Conservation (phyloP, 768 basidiomycete species). For the Amanita rubescens region DNA sequence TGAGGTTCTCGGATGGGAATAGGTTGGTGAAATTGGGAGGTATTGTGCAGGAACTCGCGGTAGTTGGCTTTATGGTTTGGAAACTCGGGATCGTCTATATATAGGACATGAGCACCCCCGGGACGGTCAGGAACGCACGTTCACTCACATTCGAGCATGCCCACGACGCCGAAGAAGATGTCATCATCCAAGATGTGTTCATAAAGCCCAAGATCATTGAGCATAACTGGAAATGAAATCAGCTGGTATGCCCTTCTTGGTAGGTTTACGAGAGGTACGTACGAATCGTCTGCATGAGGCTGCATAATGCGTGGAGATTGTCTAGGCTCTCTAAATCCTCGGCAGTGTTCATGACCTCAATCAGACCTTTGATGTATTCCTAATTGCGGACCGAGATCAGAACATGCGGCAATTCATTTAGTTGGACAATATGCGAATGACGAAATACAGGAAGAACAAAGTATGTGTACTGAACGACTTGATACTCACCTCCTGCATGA, state of each 20-base stretch:
- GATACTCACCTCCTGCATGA: conserved; percentile 67
- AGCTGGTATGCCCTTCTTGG: not conserved
- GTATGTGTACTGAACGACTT: not conserved
- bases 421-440: conserved; percentile 13
- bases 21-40: conserved; percentile 84
- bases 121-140: conserved; percentile 7
- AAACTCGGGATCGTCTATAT: conserved; percentile 91
- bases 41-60: conserved; percentile 82
- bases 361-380: conserved; percentile 85
- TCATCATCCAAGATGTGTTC: conserved; percentile 94
- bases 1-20: conserved; percentile 69
- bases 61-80: conserved; percentile 96
- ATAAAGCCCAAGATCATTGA: conserved; percentile 92
- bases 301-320: conserved; percentile 86
- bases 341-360: conserved; percentile 78
- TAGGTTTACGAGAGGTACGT: conserved; percentile 16
- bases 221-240: conserved; percentile 53
- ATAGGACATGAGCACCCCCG: conserved; percentile 7
- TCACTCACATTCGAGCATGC: conserved; percentile 93
- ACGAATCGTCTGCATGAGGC: conserved; percentile 93
- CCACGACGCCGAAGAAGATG: conserved; percentile 85
- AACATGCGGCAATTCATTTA: conserved; percentile 10
- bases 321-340: conserved; percentile 91
- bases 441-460: conserved; percentile 3
- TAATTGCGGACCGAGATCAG: conserved; percentile 25